Base-by-base conservation (phyloP, 1,284 basidiomycete species). In the Nidula niveotomentosa region DNA sequence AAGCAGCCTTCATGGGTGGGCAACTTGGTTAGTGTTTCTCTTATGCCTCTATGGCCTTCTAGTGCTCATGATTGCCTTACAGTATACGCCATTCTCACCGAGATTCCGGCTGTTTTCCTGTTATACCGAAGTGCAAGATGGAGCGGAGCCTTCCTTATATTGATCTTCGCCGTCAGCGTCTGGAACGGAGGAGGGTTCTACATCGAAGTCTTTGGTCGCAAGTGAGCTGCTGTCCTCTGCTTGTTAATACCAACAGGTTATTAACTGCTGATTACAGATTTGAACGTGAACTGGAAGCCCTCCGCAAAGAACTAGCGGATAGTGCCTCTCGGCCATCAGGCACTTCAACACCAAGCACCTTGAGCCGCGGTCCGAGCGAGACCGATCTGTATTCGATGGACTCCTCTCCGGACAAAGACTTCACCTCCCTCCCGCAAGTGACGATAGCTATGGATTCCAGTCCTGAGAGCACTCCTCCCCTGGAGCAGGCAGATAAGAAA, bases 141-240 rank as follows among this genome's bases (percentile, higher is more conserved):
- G 79, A 93, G 90, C 58, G 85, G 83, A 12, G 69, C 81, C 1
- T 96, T 94, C 74, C 74, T 97, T 18, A 75, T 94, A 43, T 60
- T 83, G 56, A 89, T 96, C 48, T 92, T 96, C 64, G 76, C 81
- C 35, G 91, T 93, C 45, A 89, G 87, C 58, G 90, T 90, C 1
- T 93, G 92, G 91, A 93, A 93, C 63, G 91, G 84, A 51, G 92
- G 81, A 57, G 90, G 84, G 8, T 93, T 85, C 77, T 96, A 96
- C 69, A 94, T 97, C 57, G 95, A 98, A 69, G 94, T 96, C 35
- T 96, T 96, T 68, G 94, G 94, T 37, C 84, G 94, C 72, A 96
- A 96, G 93, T 94, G 60, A 15, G 36, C 43, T 18, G 36, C 43
- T 18, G 8, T 53, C 9, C 17, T 36, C n/a, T 34, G 13, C 18